Evolutionary conservation across 192 early-diverging fungal species (phyloP).

Genomic region (Helicostylum pulchrum): DNA sequence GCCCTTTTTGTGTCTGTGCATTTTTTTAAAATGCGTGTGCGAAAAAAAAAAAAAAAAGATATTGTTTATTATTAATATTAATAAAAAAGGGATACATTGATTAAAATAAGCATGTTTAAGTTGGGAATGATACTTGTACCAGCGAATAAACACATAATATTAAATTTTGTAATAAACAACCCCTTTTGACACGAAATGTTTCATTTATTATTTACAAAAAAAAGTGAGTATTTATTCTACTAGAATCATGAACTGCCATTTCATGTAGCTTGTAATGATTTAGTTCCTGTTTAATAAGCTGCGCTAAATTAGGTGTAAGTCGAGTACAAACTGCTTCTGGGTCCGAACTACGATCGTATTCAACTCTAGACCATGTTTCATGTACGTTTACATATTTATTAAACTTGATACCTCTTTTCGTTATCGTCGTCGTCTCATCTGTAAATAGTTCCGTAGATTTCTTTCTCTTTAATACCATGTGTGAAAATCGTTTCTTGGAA

Average conservation of each 20-base stretch:
- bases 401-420: conserved; percentile 10
- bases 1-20: too few relatives aligned
- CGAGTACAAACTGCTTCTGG: conserved; percentile 71
- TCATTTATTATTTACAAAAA: conserved; percentile 25
- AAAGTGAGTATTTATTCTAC: conserved; percentile 65
- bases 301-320: conserved; percentile 79
- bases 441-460: background rate
- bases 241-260: conserved; percentile 85
- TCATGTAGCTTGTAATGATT: conserved; percentile 92
- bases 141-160: too few relatives aligned
- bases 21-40: too few relatives aligned
- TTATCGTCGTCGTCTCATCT: background rate
- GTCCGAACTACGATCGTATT: conserved; percentile 90
- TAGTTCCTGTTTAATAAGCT: conserved; percentile 87
- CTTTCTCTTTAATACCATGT: background rate
- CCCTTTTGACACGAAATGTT: too few relatives aligned
- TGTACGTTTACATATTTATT: conserved; percentile 38
- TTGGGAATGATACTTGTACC: too few relatives aligned
- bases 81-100: too few relatives aligned
- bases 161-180: too few relatives aligned
- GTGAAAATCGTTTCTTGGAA: background rate
- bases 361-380: conserved; percentile 64
- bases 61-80: too few relatives aligned
- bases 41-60: too few relatives aligned
- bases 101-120: too few relatives aligned